phyloP scores from a whole-genome alignment of 805 yeast species.

The Metschnikowia hibisci region DNA sequence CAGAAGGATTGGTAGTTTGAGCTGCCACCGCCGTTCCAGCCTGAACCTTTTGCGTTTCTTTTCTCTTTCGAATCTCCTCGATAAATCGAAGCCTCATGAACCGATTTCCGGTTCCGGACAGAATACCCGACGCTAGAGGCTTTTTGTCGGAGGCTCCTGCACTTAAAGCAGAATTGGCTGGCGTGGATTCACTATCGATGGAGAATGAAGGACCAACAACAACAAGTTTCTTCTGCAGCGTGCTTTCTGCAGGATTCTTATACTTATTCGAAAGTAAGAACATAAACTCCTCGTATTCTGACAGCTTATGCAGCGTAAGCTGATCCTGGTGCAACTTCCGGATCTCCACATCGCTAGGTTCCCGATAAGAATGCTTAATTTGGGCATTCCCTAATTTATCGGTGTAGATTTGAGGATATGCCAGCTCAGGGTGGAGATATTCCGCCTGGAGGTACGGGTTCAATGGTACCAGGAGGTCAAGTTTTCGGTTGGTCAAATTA shows the following conservation, averaged over 20 bases:
- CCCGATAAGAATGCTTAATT: slow-evolving; percentile 29
- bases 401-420: slow-evolving; percentile 45
- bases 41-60: slow-evolving; percentile 42
- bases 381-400: slow-evolving; percentile 31
- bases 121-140: slow-evolving; percentile 5
- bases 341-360: slow-evolving; percentile 23
- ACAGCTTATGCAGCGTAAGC: slow-evolving; percentile 57
- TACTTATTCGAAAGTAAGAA: slow-evolving; percentile 38
- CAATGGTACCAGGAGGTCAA: slow-evolving; percentile 69
- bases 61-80: slow-evolving; percentile 76
- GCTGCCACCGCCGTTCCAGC: slow-evolving; percentile 41
- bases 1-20: slow-evolving; percentile 20
- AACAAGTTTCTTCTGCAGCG: slow-evolving; percentile 35
- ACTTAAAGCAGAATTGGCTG: slow-evolving; percentile 9
- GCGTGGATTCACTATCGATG: slow-evolving; percentile 15
- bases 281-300: slow-evolving; percentile 90
- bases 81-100: slow-evolving; percentile 85
- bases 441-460: slow-evolving; percentile 58
- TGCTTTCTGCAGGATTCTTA: slow-evolving; percentile 35
- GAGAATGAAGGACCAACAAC: slow-evolving; percentile 33
- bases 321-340: slow-evolving; percentile 43
- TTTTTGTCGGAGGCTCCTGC: slow-evolving; percentile 8
- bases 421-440: slow-evolving; percentile 45
- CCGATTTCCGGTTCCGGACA: slow-evolving; percentile 47
- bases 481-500: slow-evolving; percentile 69